Conservation (phyloP, 2,329 filamentous ascomycete genomes). For the Paradendryphiella salina region DNA sequence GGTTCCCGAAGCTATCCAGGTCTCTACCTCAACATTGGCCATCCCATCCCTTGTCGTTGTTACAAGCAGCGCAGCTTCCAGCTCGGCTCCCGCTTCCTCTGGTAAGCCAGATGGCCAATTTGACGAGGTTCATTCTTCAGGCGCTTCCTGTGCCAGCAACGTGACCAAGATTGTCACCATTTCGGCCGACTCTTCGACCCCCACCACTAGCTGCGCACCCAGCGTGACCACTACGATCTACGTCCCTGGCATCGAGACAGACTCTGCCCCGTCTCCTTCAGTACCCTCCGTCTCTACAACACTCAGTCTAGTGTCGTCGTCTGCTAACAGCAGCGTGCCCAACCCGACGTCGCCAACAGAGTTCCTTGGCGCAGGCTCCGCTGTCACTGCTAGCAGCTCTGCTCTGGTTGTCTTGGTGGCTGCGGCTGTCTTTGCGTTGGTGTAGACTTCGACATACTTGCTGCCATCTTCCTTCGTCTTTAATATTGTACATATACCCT, state of each 20-base stretch:
- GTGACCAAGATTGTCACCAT: constrained; percentile 8
- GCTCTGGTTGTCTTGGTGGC: constrained; percentile 25
- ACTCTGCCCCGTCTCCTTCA: constrained; percentile 4
- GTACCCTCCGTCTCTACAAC: constrained; percentile 20
- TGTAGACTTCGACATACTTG: constrained; percentile 20
- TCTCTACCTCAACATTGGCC: neutral
- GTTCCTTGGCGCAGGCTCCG: constrained; percentile 28
- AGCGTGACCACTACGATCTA: constrained; percentile 34
- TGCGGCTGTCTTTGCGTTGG: constrained; percentile 24
- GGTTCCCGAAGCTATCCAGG: constrained; percentile 10
- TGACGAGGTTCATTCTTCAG: constrained; percentile 11
- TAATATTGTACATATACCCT: constrained; percentile 11
- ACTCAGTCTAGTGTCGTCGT: constrained; percentile 18
- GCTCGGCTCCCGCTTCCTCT: constrained; percentile 8
- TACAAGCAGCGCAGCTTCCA: constrained; percentile 7
- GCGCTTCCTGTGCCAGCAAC: constrained; percentile 11
- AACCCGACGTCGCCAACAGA: constrained; percentile 19
- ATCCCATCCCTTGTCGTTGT: constrained; percentile 2
- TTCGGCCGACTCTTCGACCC: neutral
- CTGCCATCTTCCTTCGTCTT: constrained; percentile 15
- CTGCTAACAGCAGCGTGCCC: constrained; percentile 30
- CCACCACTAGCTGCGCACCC: constrained; percentile 19
- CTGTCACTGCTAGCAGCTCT: constrained; percentile 23
- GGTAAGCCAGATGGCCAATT: constrained; percentile 19
- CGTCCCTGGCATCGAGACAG: constrained; percentile 20